phyloP scores from a whole-genome alignment of 2,329 filamentous ascomycete species.

The Chaetomium sp. region DNA sequence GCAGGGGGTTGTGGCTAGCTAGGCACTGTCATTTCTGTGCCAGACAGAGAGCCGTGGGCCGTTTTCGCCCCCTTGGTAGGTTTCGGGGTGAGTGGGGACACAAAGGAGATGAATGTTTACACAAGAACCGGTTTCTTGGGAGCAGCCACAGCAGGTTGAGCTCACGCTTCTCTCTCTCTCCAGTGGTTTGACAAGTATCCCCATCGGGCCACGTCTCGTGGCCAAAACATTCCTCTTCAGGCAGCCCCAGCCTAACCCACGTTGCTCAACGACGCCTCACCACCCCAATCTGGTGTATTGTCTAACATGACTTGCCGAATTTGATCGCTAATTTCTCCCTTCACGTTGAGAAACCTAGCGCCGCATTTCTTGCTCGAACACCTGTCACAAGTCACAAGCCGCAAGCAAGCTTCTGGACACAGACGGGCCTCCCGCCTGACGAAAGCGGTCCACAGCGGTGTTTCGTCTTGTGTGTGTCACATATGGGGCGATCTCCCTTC shows the following conservation, averaged over 20 bases:
- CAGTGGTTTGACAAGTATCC: not conserved
- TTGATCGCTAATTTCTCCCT: slow-evolving; percentile 31
- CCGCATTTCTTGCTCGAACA: slow-evolving; percentile 17
- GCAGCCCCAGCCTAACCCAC: slow-evolving; percentile 12
- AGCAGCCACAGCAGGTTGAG: slow-evolving; percentile 16
- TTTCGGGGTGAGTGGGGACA: not conserved
- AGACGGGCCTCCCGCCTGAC: slow-evolving; percentile 4
- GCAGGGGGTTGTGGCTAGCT: slow-evolving; percentile 4
- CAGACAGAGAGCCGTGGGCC: not conserved
- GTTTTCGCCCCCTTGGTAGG: no score
- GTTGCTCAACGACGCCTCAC: slow-evolving; percentile 18
- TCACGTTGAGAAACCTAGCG: slow-evolving; percentile 21
- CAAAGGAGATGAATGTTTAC: slow-evolving; percentile 12
- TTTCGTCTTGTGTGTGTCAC: slow-evolving; percentile 16
- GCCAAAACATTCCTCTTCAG: slow-evolving; percentile 9
- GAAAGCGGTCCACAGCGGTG: slow-evolving; percentile 18
- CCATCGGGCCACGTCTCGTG: slow-evolving; percentile 2
- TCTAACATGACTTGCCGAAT: slow-evolving; percentile 23
- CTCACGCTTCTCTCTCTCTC: slow-evolving; percentile 7
- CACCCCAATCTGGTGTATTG: slow-evolving; percentile 17
- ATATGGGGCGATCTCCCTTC: no score
- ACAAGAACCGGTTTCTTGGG: slow-evolving; percentile 20
- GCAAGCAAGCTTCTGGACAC: slow-evolving; percentile 11
- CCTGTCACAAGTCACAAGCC: slow-evolving; percentile 17
- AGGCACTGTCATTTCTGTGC: not conserved